These are phyloP conservation scores for Oryza glumipatula DNA, from an alignment of 176 grass and related monocot genomes.

Conservation along the genomic window DNA sequence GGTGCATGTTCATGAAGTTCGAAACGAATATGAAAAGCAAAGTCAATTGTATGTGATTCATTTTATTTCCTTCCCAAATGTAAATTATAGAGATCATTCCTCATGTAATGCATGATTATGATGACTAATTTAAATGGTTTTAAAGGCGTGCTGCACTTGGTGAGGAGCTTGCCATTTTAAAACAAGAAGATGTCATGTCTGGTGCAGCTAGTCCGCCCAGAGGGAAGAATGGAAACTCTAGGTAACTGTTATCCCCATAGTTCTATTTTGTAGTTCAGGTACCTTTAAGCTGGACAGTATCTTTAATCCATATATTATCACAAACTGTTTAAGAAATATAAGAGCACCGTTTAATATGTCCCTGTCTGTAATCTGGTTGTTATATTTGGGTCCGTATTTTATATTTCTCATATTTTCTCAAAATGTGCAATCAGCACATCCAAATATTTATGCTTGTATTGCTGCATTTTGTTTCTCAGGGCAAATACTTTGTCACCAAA, in stretches of 20 bases:
- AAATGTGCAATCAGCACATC: conserved; percentile 12
- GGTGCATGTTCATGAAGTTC: conserved; percentile 96
- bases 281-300: neutral
- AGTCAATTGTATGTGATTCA: conserved; percentile 76
- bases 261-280: conserved; percentile 30
- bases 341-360: neutral
- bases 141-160: conserved; percentile 84
- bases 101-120: conserved; percentile 8
- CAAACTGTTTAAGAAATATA: conserved; percentile 8
- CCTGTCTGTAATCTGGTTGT: neutral
- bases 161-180: conserved; percentile 92
- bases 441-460: conserved; percentile 37
- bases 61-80: conserved; percentile 24
- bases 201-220: conserved; percentile 55
- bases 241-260: conserved; percentile 51
- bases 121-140: conserved; percentile 21
- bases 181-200: conserved; percentile 66
- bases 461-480: conserved; percentile 49
- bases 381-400: neutral
- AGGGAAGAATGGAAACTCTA: conserved; percentile 81
- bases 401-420: conserved; percentile 10
- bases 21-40: conserved; percentile 97
- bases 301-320: conserved; percentile 17
- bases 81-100: neutral
- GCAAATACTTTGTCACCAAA: conserved; percentile 75